Conservation (phyloP, 768 basidiomycete genomes). For the Suillus subaureus region DNA sequence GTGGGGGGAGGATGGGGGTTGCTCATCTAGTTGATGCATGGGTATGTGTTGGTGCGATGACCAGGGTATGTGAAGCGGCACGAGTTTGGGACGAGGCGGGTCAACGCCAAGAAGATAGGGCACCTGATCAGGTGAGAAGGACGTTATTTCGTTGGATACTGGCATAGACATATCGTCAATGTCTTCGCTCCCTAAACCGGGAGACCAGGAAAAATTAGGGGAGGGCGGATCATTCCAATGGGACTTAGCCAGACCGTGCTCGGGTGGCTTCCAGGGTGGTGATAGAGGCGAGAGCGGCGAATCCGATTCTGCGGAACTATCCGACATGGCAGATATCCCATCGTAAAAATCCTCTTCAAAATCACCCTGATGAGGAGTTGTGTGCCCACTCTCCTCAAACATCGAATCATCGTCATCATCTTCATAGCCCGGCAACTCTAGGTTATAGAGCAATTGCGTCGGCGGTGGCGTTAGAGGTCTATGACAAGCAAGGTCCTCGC, state of each 20-base stretch:
- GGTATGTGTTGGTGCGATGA: conserved; percentile 18
- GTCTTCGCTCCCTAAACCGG: conserved; percentile 15
- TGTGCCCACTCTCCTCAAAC: conserved; percentile 17
- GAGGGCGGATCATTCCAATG: conserved; percentile 19
- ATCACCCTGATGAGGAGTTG: conserved; percentile 18
- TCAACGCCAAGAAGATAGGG: conserved; percentile 30
- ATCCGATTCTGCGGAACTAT: conserved; percentile 16
- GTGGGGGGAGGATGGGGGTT: conserved; percentile 17
- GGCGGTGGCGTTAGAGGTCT: conserved; percentile 46
- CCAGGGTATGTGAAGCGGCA: conserved; percentile 28
- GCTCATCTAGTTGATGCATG: conserved; percentile 19
- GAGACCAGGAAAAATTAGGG: conserved; percentile 21
- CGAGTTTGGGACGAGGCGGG: conserved; percentile 17
- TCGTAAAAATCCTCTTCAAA: conserved; percentile 22
- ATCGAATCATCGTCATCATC: conserved; percentile 17
- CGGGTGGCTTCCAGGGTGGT: conserved; percentile 32
- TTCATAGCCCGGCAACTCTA: conserved; percentile 40
- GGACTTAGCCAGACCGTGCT: conserved; percentile 14
- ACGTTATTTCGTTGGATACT: conserved; percentile 18
- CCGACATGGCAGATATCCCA: conserved; percentile 17
- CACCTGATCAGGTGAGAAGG: conserved; percentile 16
- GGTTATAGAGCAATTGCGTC: conserved; percentile 40
- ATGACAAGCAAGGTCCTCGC: conserved; percentile 30
- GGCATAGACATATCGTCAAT: conserved; percentile 8
- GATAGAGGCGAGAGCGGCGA: conserved; percentile 38